Base-by-base conservation (phyloP, 805 yeast genomes). In the Starmerella tilneyi region DNA sequence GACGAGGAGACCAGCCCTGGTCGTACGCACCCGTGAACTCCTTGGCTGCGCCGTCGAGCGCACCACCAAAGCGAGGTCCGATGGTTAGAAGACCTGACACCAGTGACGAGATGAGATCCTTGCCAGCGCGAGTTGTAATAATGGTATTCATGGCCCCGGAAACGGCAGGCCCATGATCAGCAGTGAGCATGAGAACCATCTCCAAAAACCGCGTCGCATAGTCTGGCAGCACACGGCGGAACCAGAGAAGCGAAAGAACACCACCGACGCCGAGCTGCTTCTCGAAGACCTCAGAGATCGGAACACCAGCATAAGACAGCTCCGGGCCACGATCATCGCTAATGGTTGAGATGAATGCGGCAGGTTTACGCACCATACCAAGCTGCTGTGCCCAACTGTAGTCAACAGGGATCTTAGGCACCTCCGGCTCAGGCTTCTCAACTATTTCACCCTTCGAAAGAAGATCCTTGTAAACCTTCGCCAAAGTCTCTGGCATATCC, bases 401-500 rank as follows among this genome's bases (percentile, higher is more conserved):
- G 58, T 68, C 72, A 39, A 68, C 62, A 36, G 72, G 72, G 56
- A 68, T 69, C 63, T 68, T 68, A 46, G 72, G 72, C 20, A 67
- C 68, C 49, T 62, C 72, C 23, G 71, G 72, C 58, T 68, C 72
- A 31, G 65, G 54, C 50, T 51, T 42, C 43, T 69, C 69, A 31
- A 59, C 62, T 44, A 68, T 66, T 33, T 52, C 57, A 33, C 68
- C 67, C 54, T 55, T 55, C 54, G 61, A 53, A 27, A 66, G 68
- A 56, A 92, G 73, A 61, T 78, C 78, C 65, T 88, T 89, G 66
- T 89, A 89, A 44, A 96, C 95, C 50, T 54, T 45, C 30, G 59
- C 48, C 20, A 68, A 59, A 15, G 48, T 56, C 51, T 62, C 68
- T 29, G 72, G 72, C 59, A 68, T 51, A 49, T 69, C 72, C 58